Conservation (phyloP, 106 monocot genomes). For the Dendrobium officinale region DNA sequence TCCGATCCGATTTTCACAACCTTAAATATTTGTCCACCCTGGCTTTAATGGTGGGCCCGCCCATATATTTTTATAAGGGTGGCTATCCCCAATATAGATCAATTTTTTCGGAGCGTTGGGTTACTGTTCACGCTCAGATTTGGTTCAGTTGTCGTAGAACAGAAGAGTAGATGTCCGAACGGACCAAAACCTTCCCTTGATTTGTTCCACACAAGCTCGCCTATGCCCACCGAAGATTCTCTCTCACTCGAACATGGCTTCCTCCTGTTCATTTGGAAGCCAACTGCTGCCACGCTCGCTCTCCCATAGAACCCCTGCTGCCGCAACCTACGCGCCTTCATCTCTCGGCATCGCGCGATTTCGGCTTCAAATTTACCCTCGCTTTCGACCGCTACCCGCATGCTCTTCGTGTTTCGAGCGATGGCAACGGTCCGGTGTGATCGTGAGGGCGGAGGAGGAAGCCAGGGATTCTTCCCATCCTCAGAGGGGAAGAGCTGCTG, state of each 20-base stretch:
- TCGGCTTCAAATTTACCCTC: neutral
- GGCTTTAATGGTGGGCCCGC: no score
- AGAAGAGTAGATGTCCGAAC: no score
- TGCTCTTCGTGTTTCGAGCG: neutral
- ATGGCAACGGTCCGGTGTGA: neutral
- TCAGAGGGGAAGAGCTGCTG: neutral
- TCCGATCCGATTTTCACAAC: no score
- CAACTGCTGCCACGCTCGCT: neutral
- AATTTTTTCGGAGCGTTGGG: no score
- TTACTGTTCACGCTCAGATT: no score
- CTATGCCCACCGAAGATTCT: no score
- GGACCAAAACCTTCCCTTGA: no score
- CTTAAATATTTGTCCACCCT: no score
- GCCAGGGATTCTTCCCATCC: neutral
- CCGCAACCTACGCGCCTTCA: neutral
- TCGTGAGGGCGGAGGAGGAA: neutral
- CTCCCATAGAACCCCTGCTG: neutral
- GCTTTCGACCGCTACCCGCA: neutral
- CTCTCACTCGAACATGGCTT: neutral
- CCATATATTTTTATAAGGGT: no score
- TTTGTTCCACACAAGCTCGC: no score
- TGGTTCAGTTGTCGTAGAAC: no score
- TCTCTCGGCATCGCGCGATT: constrained; percentile 4
- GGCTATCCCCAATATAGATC: no score
- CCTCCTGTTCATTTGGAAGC: neutral